Conservation (phyloP, 2,329 filamentous ascomycete species). For the Blastomyces emzantsi region DNA sequence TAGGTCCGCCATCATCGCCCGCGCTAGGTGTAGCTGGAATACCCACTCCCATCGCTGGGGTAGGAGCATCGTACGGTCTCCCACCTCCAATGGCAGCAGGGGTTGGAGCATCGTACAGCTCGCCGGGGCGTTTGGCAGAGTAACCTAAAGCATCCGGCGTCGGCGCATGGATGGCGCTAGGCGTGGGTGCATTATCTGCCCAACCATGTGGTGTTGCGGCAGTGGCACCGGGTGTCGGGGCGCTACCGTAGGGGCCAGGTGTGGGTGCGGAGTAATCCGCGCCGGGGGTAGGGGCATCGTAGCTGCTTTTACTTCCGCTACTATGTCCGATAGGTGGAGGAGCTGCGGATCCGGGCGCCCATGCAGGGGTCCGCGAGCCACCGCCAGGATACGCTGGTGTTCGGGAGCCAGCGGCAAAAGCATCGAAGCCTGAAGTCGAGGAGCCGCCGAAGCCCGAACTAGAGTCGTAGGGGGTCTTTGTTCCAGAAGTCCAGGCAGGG, state of each 20-base stretch:
- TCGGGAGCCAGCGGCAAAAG: constrained; percentile 61
- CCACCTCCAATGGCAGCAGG: constrained; percentile 27
- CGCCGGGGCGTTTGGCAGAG: constrained; percentile 17
- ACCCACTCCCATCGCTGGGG: constrained; percentile 34
- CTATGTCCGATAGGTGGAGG: constrained; percentile 24
- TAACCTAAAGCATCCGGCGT: constrained; percentile 29
- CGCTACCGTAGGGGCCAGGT: constrained; percentile 47
- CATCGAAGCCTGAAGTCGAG: constrained; percentile 59
- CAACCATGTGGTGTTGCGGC: constrained; percentile 45
- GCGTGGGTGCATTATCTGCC: constrained; percentile 39
- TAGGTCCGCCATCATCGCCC: constrained; percentile 33
- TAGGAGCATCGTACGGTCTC: constrained; percentile 40
- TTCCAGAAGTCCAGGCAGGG: constrained; percentile 69
- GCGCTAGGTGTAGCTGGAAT: constrained; percentile 33
- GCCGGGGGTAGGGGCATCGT: constrained; percentile 68
- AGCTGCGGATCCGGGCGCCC: constrained; percentile 26
- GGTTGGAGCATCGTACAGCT: constrained; percentile 31
- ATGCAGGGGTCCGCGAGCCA: constrained; percentile 38
- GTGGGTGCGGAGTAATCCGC: constrained; percentile 58
- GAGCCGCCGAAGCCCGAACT: constrained; percentile 59
- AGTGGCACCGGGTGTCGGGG: constrained; percentile 60
- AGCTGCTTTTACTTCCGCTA: constrained; percentile 35
- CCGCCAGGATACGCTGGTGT: constrained; percentile 54
- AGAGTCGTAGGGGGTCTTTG: constrained; percentile 61
- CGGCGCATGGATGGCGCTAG: constrained; percentile 39